Percentiles rank a stretch among this genome's conserved stretches.
phyloP scores from a whole-genome alignment of 805 yeast species.

The Tetrapisispora iriomotensis region DNA sequence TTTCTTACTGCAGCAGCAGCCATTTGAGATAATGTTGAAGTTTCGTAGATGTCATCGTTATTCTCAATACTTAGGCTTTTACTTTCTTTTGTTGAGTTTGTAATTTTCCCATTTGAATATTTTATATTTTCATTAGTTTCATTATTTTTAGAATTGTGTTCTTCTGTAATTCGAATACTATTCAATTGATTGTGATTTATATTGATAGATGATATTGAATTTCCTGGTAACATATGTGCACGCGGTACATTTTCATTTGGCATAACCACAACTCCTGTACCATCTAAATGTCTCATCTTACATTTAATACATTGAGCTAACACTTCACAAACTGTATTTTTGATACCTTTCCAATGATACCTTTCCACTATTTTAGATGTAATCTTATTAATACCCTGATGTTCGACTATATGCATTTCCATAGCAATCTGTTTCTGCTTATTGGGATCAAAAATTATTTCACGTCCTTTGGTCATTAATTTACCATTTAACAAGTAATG shows the following conservation, averaged over 20 bases:
- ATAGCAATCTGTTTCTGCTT: slow-evolving; percentile 68
- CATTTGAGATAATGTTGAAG: slow-evolving; percentile 16
- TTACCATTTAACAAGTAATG: slow-evolving; percentile 65
- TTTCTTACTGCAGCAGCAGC: slow-evolving; percentile 23
- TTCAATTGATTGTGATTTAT: no score
- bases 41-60: slow-evolving; percentile 11
- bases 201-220: not conserved
- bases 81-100: no score
- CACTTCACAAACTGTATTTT: slow-evolving; percentile 74
- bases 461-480: slow-evolving; percentile 65
- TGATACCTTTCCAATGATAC: slow-evolving; percentile 87
- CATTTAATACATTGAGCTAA: slow-evolving; percentile 71
- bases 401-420: slow-evolving; percentile 57
- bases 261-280: slow-evolving; percentile 24
- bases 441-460: slow-evolving; percentile 69
- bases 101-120: not conserved
- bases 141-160: no score
- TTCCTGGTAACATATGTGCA: slow-evolving; percentile 21
- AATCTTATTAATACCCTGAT: slow-evolving; percentile 83
- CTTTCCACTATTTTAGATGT: slow-evolving; percentile 67
- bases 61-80: no score
- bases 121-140: not conserved
- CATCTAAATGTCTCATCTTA: slow-evolving; percentile 36
- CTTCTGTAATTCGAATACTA: no score
- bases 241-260: slow-evolving; percentile 15